phyloP scores from a whole-genome alignment of 768 basidiomycete genomes.

The Mycena haematopus region DNA sequence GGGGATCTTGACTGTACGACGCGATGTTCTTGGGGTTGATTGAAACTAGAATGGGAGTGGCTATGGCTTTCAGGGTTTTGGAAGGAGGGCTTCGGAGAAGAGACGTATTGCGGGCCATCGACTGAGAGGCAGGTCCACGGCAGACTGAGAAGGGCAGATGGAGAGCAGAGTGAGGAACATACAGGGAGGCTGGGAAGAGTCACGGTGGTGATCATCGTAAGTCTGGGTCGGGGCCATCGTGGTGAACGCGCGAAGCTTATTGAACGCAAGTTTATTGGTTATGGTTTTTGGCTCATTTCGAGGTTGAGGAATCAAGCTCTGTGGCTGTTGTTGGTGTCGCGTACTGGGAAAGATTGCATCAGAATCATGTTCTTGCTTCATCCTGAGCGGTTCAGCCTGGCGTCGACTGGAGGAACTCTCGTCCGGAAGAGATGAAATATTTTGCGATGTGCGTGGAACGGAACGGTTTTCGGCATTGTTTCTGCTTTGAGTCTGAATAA shows the following conservation, averaged over 20 bases:
- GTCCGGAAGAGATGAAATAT: not conserved
- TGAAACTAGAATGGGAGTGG: slow-evolving; percentile 1
- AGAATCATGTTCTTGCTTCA: slow-evolving; percentile 27
- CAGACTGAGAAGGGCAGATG: not conserved
- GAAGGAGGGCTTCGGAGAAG: slow-evolving; percentile 21
- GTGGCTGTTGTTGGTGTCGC: slow-evolving; percentile 14
- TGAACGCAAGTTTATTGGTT: slow-evolving; percentile 21
- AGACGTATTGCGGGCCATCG: slow-evolving; percentile 21
- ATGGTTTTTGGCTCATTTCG: slow-evolving; percentile 21
- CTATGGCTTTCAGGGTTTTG: slow-evolving; percentile 10
- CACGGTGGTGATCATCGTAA: slow-evolving; percentile 8
- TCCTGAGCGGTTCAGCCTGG: slow-evolving; percentile 15
- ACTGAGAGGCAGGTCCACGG: slow-evolving; percentile 7
- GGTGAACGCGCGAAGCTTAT: slow-evolving; percentile 28
- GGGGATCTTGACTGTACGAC: slow-evolving; percentile 17
- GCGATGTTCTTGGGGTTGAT: slow-evolving; percentile 12
- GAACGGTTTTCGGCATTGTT: slow-evolving; percentile 25
- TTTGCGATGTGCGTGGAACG: slow-evolving; percentile 11
- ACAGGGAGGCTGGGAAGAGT: slow-evolving; percentile 14
- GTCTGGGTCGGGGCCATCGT: slow-evolving; percentile 10
- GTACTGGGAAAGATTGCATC: slow-evolving; percentile 8
- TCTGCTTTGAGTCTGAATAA: slow-evolving; percentile 29
- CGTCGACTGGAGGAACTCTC: slow-evolving; percentile 4
- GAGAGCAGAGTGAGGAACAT: slow-evolving; percentile 1
- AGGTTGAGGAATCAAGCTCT: slow-evolving; percentile 18